A percentile compares a stretch with the other conserved stretches of the same genome.
Evolutionary conservation across 2,329 filamentous ascomycete species (phyloP).

Genomic region (Cryphonectria japonica): DNA sequence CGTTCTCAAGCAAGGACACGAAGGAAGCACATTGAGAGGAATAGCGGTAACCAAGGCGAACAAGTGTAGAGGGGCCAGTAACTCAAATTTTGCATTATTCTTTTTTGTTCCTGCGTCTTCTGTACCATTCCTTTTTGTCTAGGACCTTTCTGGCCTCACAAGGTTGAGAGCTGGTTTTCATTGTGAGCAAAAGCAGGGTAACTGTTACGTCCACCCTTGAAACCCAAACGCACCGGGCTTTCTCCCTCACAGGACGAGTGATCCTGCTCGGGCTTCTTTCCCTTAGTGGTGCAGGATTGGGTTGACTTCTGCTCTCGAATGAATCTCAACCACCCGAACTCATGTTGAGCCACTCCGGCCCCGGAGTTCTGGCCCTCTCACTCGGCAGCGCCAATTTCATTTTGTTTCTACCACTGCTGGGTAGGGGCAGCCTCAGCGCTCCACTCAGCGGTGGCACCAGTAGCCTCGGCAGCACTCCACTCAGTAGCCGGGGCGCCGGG

Average conservation of each 20-base stretch:
- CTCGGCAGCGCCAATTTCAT: not conserved
- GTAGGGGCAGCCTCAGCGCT: slow-evolving; percentile 55
- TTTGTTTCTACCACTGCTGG: slow-evolving; percentile 44
- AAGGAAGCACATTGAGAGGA: not conserved
- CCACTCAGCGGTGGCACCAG: slow-evolving; percentile 56
- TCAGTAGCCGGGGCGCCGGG: slow-evolving; percentile 48
- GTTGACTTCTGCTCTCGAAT: slow-evolving; percentile 50
- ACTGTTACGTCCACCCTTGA: slow-evolving; percentile 87
- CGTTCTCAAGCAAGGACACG: not conserved
- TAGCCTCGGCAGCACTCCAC: slow-evolving; percentile 66
- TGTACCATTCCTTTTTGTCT: slow-evolving; percentile 2
- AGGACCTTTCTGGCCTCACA: slow-evolving; percentile 2
- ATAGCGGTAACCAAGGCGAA: not conserved
- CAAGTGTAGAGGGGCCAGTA: slow-evolving; percentile 5
- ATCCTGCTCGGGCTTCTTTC: slow-evolving; percentile 88
- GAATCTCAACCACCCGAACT: slow-evolving; percentile 34
- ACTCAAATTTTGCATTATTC: not conserved
- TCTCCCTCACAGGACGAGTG: slow-evolving; percentile 67
- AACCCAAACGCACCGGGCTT: slow-evolving; percentile 89
- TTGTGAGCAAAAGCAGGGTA: slow-evolving; percentile 59
- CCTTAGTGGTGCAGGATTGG: slow-evolving; percentile 89
- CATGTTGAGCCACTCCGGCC: slow-evolving; percentile 29
- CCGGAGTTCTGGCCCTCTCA: slow-evolving; percentile 17
- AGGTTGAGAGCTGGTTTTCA: slow-evolving; percentile 1
- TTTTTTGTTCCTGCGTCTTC: slow-evolving; percentile 5